Conservation (phyloP, 495 filamentous ascomycete species). For the Penicillium turbatum region DNA sequence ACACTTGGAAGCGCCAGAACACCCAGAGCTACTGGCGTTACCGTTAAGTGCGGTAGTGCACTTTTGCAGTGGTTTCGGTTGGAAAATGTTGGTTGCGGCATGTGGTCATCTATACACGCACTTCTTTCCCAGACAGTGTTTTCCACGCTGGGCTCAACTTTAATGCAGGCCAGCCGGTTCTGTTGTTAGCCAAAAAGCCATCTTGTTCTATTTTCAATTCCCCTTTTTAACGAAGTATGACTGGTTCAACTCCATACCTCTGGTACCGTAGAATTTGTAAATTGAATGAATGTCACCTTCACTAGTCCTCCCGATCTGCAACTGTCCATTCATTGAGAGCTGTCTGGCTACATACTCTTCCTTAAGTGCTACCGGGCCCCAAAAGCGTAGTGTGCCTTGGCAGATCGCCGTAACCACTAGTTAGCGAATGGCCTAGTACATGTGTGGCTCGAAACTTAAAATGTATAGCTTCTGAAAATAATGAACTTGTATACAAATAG, state of each 20-base stretch:
- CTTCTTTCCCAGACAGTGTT: constrained; percentile 33
- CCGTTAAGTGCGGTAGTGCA: constrained; percentile 47
- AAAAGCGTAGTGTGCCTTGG: background rate
- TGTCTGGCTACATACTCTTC: no score
- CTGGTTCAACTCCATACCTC: constrained; percentile 30
- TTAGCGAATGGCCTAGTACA: background rate
- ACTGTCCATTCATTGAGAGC: no score
- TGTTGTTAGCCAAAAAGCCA: constrained; percentile 46
- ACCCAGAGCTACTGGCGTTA: constrained; percentile 93
- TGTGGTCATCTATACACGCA: constrained; percentile 39
- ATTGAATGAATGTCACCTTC: background rate
- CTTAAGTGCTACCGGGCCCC: background rate
- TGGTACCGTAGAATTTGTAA: constrained; percentile 13
- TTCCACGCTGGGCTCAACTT: constrained; percentile 33
- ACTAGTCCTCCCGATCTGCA: no score
- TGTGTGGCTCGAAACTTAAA: background rate
- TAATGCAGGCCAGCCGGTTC: constrained; percentile 42
- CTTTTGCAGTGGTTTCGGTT: constrained; percentile 20
- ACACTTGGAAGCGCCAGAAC: constrained; percentile 99
- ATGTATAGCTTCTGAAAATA: background rate
- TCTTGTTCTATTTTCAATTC: constrained; percentile 35
- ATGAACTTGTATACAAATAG: no score
- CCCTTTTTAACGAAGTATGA: constrained; percentile 45
- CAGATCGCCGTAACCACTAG: background rate
- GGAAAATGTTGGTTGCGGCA: constrained; percentile 37